These are phyloP conservation scores for Plectosphaerella plurivora DNA, from an alignment of 2,329 filamentous ascomycete genomes.

Conservation along the genomic window DNA sequence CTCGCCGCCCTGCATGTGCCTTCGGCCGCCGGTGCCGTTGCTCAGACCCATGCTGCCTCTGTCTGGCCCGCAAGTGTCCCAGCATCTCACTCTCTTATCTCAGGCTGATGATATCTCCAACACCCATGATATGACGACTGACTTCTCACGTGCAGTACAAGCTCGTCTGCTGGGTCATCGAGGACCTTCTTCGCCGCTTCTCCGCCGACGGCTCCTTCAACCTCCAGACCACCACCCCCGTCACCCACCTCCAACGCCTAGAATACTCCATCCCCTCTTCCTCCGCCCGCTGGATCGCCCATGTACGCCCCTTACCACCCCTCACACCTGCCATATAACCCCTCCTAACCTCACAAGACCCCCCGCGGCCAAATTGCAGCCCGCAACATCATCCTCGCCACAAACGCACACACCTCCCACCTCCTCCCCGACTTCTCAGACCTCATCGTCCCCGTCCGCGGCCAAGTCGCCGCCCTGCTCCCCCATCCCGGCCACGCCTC, in stretches of 20 bases:
- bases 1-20: conserved; percentile 52
- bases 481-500: conserved; percentile 36
- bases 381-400: conserved; percentile 67
- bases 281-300: neutral
- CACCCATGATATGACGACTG: too few species aligned
- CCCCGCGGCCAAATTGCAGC: conserved; percentile 62
- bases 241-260: conserved; percentile 39
- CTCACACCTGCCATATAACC: too few species aligned
- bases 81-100: too few species aligned
- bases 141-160: conserved; percentile 51
- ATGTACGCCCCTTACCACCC: neutral
- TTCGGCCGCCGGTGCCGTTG: conserved; percentile 56
- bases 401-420: conserved; percentile 78
- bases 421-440: conserved; percentile 65
- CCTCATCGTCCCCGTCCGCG: conserved; percentile 72
- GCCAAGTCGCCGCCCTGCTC: conserved; percentile 64
- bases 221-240: conserved; percentile 70
- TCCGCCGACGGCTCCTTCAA: conserved; percentile 48
- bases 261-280: neutral
- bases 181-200: conserved; percentile 42
- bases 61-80: conserved; percentile 54
- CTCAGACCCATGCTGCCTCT: conserved; percentile 61
- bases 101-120: too few species aligned
- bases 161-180: conserved; percentile 67
- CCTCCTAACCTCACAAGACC: conserved; percentile 33